Evolutionary conservation across 2,329 filamentous ascomycete species (phyloP).

Genomic region (Ceratocystis destructans): DNA sequence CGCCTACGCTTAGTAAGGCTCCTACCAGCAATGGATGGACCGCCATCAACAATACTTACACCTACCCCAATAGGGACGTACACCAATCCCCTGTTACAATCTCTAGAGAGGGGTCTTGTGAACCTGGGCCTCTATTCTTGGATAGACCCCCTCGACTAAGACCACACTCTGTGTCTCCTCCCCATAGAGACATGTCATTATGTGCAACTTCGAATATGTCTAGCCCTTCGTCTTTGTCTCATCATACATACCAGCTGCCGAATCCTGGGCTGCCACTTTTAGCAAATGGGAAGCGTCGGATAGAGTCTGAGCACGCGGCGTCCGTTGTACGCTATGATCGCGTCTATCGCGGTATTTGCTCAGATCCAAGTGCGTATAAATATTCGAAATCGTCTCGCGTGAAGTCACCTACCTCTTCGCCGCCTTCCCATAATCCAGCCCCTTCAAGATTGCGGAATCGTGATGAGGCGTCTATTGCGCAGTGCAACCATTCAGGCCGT

Average conservation of each 20-base stretch:
- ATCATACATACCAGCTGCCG: neutral
- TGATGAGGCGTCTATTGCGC: neutral
- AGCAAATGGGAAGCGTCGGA: slow-evolving; percentile 11
- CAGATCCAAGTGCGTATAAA: slow-evolving; percentile 9
- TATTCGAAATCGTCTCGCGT: neutral
- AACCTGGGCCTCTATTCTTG: neutral
- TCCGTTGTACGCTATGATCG: slow-evolving; percentile 12
- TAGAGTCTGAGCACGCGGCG: slow-evolving; percentile 11
- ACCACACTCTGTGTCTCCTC: slow-evolving; percentile 8
- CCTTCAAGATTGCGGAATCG: neutral
- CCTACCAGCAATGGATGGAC: slow-evolving; percentile 14
- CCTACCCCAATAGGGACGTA: neutral
- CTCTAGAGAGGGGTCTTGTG: slow-evolving; percentile 15
- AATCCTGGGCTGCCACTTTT: neutral
- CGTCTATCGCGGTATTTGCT: neutral
- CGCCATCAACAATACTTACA: slow-evolving; percentile 5
- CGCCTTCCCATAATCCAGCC: neutral
- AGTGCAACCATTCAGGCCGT: neutral
- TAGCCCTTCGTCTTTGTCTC: neutral
- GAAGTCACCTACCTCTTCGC: neutral
- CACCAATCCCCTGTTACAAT: slow-evolving; percentile 10
- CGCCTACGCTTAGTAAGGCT: neutral
- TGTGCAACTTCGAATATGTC: neutral
- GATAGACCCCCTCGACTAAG: neutral
- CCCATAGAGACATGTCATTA: neutral